Conservation (phyloP, 2,329 filamentous ascomycete genomes). For the Microcyclospora tardicrescens region DNA sequence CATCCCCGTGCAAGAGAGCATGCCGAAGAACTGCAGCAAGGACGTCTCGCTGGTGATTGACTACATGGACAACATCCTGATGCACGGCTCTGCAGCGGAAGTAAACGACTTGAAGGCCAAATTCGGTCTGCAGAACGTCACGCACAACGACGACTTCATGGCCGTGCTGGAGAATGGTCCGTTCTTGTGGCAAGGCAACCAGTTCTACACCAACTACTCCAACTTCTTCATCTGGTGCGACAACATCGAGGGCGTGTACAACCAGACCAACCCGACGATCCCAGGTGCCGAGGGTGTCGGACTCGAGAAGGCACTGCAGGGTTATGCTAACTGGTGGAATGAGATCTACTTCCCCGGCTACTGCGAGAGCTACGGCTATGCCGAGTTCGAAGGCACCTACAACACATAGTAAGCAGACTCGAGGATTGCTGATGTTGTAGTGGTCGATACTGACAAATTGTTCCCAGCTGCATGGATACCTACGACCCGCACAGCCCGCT, state of each 20-base stretch:
- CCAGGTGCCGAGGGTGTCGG: constrained; percentile 38
- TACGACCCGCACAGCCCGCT: constrained; percentile 38
- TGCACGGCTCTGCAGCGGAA: constrained; percentile 17
- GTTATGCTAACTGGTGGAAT: constrained; percentile 44
- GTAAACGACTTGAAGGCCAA: constrained; percentile 35
- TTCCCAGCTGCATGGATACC: constrained; percentile 38
- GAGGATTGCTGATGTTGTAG: too few relatives aligned
- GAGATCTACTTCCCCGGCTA: constrained; percentile 33
- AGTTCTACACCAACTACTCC: constrained; percentile 10
- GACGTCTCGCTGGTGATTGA: constrained; percentile 41
- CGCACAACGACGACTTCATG: constrained; percentile 42
- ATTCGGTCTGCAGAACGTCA: constrained; percentile 40
- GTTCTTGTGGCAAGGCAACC: constrained; percentile 41
- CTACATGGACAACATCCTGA: constrained; percentile 30
- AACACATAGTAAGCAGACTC: constrained; percentile 20
- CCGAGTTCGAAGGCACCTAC: constrained; percentile 27
- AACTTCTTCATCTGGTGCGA: constrained; percentile 35
- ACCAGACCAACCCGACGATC: constrained; percentile 14
- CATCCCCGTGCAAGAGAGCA: constrained; percentile 42
- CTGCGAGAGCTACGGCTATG: constrained; percentile 38
- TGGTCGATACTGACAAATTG: too few relatives aligned
- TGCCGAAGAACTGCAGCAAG: constrained; percentile 45
- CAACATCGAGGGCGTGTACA: constrained; percentile 23
- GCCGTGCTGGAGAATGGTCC: constrained; percentile 42
- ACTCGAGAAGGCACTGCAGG: constrained; percentile 38